Base-by-base conservation (phyloP, 345 rosid genomes). In the Adansonia digitata region DNA sequence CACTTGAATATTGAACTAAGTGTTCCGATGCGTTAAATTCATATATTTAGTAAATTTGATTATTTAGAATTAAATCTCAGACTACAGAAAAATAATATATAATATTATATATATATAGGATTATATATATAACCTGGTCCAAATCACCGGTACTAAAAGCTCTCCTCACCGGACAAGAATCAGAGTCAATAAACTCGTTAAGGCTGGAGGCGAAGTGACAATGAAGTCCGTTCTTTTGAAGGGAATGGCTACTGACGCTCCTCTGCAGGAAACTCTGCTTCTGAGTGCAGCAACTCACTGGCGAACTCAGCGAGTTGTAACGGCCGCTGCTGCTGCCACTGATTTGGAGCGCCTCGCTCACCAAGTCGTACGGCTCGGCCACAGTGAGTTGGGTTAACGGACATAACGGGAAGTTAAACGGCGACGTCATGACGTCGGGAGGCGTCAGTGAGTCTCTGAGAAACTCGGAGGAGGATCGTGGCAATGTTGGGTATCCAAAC, bases 61-160 rank as follows among this genome's bases (percentile, higher is more conserved):
- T 31, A 31, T 31, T 31, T 31, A 31, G 3, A 31, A 31, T 31
- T 31, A 31, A 31, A n/a, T n/a, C n/a, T n/a, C n/a, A n/a, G n/a
- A n/a, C n/a, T n/a, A n/a, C n/a, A n/a, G n/a, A n/a, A n/a, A n/a
- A n/a, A n/a, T n/a, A n/a, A n/a, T n/a, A n/a, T n/a, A n/a, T n/a
- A n/a, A n/a, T n/a, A n/a, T n/a, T n/a, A n/a, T n/a, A n/a, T n/a
- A n/a, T n/a, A n/a, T n/a, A n/a, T n/a, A n/a, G n/a, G n/a, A n/a
- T n/a, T n/a, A n/a, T n/a, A n/a, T n/a, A n/a, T n/a, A n/a, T n/a
- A n/a, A 94, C 98, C 81, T 84, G 91, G 20, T 64, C 52, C 84
- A 88, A 74, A 72, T 93, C 99, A 64, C 92, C 94, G 46, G 94
- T 83, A 79, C 97, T 92, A 71, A 79, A 90, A 60, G 86, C 94